Conservation (phyloP, 2,329 filamentous ascomycete species). For the Trichoderma endophyticum region DNA sequence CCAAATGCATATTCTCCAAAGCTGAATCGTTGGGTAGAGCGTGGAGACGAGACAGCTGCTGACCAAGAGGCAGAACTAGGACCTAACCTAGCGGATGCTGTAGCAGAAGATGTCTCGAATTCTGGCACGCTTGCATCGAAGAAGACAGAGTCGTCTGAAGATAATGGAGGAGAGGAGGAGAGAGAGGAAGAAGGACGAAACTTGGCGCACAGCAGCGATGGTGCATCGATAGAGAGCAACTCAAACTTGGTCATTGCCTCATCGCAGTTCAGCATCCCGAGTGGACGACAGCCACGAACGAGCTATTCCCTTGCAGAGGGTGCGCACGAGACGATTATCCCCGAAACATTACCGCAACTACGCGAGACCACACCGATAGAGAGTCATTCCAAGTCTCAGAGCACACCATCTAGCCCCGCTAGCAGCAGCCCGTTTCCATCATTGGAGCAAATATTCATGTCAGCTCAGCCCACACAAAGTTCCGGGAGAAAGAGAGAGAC, state of each 20-base stretch:
- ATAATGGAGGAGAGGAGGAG: background rate
- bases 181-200: background rate
- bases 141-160: background rate
- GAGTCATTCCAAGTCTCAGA: slow-evolving; percentile 10
- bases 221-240: slow-evolving; percentile 7
- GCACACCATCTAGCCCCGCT: background rate
- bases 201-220: background rate
- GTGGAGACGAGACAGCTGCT: slow-evolving; percentile 18
- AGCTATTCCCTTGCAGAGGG: slow-evolving; percentile 35
- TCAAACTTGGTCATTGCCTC: slow-evolving; percentile 20
- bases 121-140: slow-evolving; percentile 7
- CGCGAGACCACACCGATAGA: slow-evolving; percentile 19
- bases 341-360: slow-evolving; percentile 24
- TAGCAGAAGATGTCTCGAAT: slow-evolving; percentile 1
- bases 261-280: slow-evolving; percentile 40
- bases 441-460: slow-evolving; percentile 41
- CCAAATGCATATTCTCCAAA: background rate
- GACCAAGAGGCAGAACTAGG: slow-evolving; percentile 22
- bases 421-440: slow-evolving; percentile 37
- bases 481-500: slow-evolving; percentile 24
- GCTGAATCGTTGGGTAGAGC: background rate
- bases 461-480: slow-evolving; percentile 38
- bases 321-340: slow-evolving; percentile 26
- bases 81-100: slow-evolving; percentile 14
- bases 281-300: slow-evolving; percentile 50